Conservation (phyloP, 371 early-diverging fungal species). For the Apophysomyces trapeziformis region DNA sequence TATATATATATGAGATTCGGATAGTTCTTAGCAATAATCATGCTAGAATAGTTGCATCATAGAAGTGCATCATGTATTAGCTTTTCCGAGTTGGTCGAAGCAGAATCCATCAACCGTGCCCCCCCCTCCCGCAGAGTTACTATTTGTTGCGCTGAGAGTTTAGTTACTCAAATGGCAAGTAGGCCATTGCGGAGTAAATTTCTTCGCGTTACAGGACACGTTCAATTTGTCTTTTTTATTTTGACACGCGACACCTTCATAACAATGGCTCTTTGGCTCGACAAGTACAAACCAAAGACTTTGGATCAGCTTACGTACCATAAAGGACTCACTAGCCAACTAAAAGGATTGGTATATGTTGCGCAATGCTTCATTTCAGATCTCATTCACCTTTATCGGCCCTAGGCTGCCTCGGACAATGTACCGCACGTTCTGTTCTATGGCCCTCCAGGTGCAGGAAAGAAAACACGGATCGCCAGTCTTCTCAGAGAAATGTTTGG, state of each 20-base stretch:
- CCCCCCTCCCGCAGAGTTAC: too few species aligned
- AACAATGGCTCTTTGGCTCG: slow-evolving; percentile 93
- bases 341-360: slow-evolving; percentile 74
- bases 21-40: too few species aligned
- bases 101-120: too few species aligned
- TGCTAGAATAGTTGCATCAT: too few species aligned
- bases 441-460: slow-evolving; percentile 97
- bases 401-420: slow-evolving; percentile 76
- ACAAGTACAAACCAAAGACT: slow-evolving; percentile 92
- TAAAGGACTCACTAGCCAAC: slow-evolving; percentile 69
- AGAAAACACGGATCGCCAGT: slow-evolving; percentile 94
- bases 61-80: too few species aligned
- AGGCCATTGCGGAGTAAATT: too few species aligned
- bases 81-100: too few species aligned
- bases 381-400: background rate
- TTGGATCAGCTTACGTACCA: slow-evolving; percentile 92
- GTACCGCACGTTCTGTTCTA: slow-evolving; percentile 97
- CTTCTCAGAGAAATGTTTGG: slow-evolving; percentile 90
- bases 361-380: background rate
- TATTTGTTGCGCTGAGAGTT: too few species aligned
- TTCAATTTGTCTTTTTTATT: background rate
- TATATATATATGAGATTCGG: too few species aligned
- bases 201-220: background rate
- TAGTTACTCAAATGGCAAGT: too few species aligned
- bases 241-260: background rate